Conservation (phyloP, 1,139 yeast species). For the Casaregolazyma suthepensis region DNA sequence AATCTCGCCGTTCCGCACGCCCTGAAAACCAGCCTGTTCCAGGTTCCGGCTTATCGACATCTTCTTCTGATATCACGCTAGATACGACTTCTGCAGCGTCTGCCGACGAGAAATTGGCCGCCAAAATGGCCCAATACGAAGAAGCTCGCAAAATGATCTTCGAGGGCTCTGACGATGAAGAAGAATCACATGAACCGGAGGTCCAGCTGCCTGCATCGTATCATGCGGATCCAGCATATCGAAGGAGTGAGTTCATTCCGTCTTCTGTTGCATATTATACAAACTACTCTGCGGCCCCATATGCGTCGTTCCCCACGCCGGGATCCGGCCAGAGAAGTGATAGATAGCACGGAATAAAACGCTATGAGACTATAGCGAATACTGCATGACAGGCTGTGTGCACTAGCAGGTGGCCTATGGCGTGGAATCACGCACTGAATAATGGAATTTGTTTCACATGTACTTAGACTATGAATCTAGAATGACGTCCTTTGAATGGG, state of each 20-base stretch:
- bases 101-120: conserved; percentile 2
- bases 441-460: neutral
- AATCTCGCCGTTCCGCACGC: neutral
- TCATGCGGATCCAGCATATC: neutral
- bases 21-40: neutral
- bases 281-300: neutral
- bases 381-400: too few species aligned
- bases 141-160: conserved; percentile 44
- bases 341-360: neutral
- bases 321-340: neutral
- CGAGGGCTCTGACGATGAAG: conserved; percentile 31
- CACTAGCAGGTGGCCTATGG: too few species aligned
- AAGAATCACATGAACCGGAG: conserved; percentile 13
- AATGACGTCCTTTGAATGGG: neutral
- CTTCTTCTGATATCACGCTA: neutral
- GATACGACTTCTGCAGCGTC: neutral
- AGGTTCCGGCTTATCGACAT: neutral
- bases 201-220: neutral
- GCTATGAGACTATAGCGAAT: too few species aligned
- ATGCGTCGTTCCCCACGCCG: neutral
- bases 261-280: neutral
- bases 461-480: neutral
- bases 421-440: neutral
- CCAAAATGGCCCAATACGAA: conserved; percentile 32
- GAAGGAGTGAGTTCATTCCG: neutral